A percentile compares a stretch with the other conserved stretches of the same genome.
Conservation (phyloP, 1,284 basidiomycete genomes). For the Boletus holoroseus region DNA sequence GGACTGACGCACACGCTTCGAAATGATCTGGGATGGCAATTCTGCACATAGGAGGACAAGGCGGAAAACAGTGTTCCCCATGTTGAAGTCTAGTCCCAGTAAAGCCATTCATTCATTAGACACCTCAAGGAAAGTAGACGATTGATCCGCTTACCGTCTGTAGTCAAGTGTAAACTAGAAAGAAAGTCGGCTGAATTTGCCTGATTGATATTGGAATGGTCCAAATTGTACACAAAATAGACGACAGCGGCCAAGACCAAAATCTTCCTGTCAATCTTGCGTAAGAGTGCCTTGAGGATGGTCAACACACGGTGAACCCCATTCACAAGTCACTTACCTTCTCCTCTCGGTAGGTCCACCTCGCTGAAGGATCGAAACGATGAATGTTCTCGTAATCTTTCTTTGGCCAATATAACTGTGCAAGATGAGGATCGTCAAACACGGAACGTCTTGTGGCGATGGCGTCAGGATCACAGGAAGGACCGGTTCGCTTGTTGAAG, state of each 20-base stretch:
- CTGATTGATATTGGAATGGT: constrained; percentile 48
- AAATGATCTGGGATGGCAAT: constrained; percentile 67
- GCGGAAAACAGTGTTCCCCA: constrained; percentile 56
- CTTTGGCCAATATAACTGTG: constrained; percentile 51
- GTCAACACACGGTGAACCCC: background rate
- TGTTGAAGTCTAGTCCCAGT: constrained; percentile 48
- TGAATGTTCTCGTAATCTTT: constrained; percentile 56
- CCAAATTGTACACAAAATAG: constrained; percentile 44
- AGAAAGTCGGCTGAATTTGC: constrained; percentile 68
- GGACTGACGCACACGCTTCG: constrained; percentile 47
- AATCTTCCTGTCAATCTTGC: constrained; percentile 48
- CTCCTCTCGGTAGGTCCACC: constrained; percentile 70
- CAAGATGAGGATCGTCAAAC: constrained; percentile 51
- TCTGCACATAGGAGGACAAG: constrained; percentile 58
- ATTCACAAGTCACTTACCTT: constrained; percentile 32
- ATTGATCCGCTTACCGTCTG: constrained; percentile 37
- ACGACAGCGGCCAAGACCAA: constrained; percentile 44
- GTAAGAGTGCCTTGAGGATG: constrained; percentile 28
- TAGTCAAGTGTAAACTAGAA: constrained; percentile 55
- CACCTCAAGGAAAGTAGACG: background rate
- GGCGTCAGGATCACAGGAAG: background rate
- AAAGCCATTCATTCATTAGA: background rate
- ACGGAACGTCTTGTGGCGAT: constrained; percentile 41
- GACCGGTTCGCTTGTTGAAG: background rate
- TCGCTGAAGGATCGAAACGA: constrained; percentile 58